Evolutionary conservation across 129 eudicot genomes (phyloP).

Genomic region (Apium graveolens): DNA sequence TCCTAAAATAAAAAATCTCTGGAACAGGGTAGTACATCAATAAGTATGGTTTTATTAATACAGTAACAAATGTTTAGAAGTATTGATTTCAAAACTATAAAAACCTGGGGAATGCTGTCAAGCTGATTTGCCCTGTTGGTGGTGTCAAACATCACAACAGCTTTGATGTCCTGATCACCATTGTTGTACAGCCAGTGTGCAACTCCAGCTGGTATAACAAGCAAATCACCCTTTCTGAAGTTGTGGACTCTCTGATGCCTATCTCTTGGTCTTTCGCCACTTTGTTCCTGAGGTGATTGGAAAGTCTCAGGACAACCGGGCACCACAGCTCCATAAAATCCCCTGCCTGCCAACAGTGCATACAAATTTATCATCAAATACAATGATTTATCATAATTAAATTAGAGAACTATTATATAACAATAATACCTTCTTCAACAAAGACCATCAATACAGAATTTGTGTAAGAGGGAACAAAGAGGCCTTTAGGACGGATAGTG

Average conservation of each 20-base stretch:
- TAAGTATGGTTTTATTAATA: too few species aligned
- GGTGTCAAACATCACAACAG: slow-evolving; percentile 40
- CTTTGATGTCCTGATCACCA: slow-evolving; percentile 46
- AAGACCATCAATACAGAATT: slow-evolving; percentile 50
- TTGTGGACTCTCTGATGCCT: slow-evolving; percentile 64
- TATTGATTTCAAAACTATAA: neutral
- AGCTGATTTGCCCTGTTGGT: slow-evolving; percentile 59
- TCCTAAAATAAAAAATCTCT: slow-evolving; percentile 69
- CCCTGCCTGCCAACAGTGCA: slow-evolving; percentile 35
- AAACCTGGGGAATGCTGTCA: slow-evolving; percentile 54
- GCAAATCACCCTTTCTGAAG: slow-evolving; percentile 48
- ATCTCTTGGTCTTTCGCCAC: slow-evolving; percentile 23
- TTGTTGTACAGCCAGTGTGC: slow-evolving; percentile 68
- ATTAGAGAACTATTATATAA: neutral
- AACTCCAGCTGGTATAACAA: slow-evolving; percentile 63
- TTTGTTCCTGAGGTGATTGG: slow-evolving; percentile 44
- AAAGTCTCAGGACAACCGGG: slow-evolving; percentile 72
- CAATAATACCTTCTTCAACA: slow-evolving; percentile 36
- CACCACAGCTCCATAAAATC: slow-evolving; percentile 40
- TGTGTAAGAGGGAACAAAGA: slow-evolving; percentile 30
- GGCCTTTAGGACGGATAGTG: slow-evolving; percentile 23
- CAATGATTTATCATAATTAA: neutral
- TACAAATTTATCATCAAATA: neutral
- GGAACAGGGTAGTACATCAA: neutral
- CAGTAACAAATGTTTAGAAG: neutral